Evolutionary conservation across 805 yeast species (phyloP).

Genomic region (Ogataea neopini): DNA sequence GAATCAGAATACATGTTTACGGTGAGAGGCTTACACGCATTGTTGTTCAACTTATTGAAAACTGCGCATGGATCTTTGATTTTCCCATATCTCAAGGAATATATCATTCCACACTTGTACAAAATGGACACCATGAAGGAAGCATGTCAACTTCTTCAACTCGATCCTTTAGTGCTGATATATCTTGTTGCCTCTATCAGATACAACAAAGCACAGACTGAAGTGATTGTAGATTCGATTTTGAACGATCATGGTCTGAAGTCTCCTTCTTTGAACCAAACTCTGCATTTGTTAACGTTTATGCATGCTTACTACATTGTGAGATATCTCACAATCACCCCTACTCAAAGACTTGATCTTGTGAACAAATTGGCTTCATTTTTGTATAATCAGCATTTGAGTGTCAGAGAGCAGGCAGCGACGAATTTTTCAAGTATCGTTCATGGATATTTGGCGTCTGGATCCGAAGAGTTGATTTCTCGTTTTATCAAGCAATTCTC

Average conservation of each 20-base stretch:
- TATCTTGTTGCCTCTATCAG: conserved; percentile 49
- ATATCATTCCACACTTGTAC: conserved; percentile 70
- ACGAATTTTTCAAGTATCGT: conserved; percentile 77
- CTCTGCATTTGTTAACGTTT: conserved; percentile 64
- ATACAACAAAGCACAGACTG: conserved; percentile 42
- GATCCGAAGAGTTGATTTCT: conserved; percentile 43
- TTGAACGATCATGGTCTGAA: conserved; percentile 39
- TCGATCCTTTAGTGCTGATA: conserved; percentile 53
- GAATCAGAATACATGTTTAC: conserved; percentile 62
- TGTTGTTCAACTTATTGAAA: conserved; percentile 55
- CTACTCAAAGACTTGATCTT: conserved; percentile 48
- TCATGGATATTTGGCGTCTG: conserved; percentile 57
- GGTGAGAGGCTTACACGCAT: conserved; percentile 62
- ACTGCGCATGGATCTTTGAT: conserved; percentile 56
- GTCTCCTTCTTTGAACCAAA: conserved; percentile 58
- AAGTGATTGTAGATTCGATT: conserved; percentile 45
- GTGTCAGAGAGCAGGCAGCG: conserved; percentile 74
- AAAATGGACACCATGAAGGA: conserved; percentile 69
- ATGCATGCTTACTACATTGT: conserved; percentile 71
- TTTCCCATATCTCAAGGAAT: conserved; percentile 49
- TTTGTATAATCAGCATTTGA: conserved; percentile 63
- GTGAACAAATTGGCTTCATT: conserved; percentile 52
- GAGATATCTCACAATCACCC: conserved; percentile 56
- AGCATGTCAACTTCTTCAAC: conserved; percentile 68
- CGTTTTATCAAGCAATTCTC: conserved; percentile 47